Evolutionary conservation across 129 eudicot species (phyloP).

Genomic region (Pulicaria dysenterica): DNA sequence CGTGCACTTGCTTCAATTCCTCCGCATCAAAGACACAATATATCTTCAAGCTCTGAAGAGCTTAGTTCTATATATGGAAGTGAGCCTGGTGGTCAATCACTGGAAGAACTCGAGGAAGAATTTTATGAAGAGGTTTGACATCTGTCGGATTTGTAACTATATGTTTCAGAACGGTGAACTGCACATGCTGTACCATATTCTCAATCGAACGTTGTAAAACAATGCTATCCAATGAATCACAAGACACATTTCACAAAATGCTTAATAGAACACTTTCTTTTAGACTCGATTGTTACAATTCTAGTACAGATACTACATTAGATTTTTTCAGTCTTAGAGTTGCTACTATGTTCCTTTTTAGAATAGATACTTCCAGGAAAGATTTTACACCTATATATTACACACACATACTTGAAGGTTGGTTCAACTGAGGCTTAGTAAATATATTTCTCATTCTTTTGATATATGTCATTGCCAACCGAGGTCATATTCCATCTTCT

Average conservation of each 20-base stretch:
- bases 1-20: conserved; percentile 95
- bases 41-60: conserved; percentile 80
- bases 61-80: conserved; percentile 86
- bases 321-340: neutral
- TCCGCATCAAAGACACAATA: conserved; percentile 80
- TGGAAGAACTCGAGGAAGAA: conserved; percentile 83
- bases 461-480: conserved; percentile 12
- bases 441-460: neutral
- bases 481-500: neutral
- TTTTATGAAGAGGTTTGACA: conserved; percentile 83
- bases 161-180: neutral
- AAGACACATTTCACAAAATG: neutral
- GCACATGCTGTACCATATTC: conserved; percentile 8
- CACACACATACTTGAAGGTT: neutral
- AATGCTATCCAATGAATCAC: neutral
- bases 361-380: conserved; percentile 4
- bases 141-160: conserved; percentile 6
- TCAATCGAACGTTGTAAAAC: neutral
- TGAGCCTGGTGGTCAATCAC: conserved; percentile 54
- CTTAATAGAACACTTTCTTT: neutral
- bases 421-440: neutral
- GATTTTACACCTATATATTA: neutral
- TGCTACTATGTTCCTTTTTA: neutral
- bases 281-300: neutral
- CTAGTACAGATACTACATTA: neutral